Conservation (phyloP, 1,284 basidiomycete species). For the Violaceomyces palustris region DNA sequence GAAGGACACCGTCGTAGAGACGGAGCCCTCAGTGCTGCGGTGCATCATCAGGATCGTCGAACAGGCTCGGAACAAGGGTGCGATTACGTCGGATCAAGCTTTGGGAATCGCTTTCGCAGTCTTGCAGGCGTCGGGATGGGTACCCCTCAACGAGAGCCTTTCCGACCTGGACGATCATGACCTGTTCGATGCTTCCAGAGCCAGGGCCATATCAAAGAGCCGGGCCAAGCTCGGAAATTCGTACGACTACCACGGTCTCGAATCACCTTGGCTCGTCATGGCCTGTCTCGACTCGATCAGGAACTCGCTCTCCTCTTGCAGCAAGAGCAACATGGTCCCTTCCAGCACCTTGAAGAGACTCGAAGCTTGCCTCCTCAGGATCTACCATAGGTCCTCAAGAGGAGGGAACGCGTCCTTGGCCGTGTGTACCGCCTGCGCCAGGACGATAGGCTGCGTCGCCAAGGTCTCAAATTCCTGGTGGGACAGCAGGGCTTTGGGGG, state of each 20-base stretch:
- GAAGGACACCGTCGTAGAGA: conserved; percentile 15
- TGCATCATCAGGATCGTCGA: conserved; percentile 11
- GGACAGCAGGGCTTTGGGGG: too few species aligned
- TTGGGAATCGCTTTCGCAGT: conserved; percentile 10
- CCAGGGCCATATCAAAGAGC: not conserved
- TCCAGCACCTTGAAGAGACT: too few species aligned
- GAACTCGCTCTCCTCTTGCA: too few species aligned
- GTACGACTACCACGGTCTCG: conserved; percentile 1
- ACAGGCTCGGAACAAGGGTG: conserved; percentile 1
- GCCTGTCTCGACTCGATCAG: not conserved
- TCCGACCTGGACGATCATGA: conserved; percentile 4
- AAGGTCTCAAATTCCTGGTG: too few species aligned
- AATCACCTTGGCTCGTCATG: not conserved
- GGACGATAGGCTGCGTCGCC: too few species aligned
- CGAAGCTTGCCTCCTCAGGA: conserved; percentile 14
- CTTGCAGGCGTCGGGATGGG: conserved; percentile 15
- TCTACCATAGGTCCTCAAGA: conserved; percentile 11
- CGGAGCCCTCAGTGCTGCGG: conserved; percentile 15
- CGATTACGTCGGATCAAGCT: conserved; percentile 6
- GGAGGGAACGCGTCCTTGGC: conserved; percentile 13
- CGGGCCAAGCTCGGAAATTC: not conserved
- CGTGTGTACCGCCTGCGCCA: too few species aligned
- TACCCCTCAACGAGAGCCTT: conserved; percentile 10
- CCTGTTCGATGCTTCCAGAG: too few species aligned
- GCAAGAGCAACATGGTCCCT: too few species aligned